phyloP scores from a whole-genome alignment of 2,329 filamentous ascomycete species.

The Teratosphaeria destructans region DNA sequence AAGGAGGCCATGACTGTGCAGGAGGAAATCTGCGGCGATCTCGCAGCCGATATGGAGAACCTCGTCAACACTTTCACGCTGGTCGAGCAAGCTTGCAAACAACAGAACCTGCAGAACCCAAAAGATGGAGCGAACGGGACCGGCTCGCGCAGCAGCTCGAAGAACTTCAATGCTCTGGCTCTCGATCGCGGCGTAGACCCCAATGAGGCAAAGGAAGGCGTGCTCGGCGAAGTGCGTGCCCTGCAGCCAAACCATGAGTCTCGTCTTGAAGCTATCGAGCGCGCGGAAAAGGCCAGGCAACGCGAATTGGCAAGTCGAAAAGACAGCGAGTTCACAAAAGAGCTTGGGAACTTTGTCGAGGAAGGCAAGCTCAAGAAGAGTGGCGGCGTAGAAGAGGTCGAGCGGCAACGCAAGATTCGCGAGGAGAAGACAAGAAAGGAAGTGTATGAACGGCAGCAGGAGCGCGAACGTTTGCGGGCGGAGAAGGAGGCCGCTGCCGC shows the following conservation, averaged over 20 bases:
- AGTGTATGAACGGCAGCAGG: conserved; percentile 47
- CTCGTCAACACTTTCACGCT: conserved; percentile 86
- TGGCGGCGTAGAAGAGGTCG: conserved; percentile 87
- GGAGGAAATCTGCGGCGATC: conserved; percentile 84
- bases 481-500: conserved; percentile 34
- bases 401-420: conserved; percentile 70
- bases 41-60: conserved; percentile 92
- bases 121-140: conserved; percentile 10
- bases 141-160: conserved; percentile 26
- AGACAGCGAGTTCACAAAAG: conserved; percentile 70
- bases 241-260: conserved; percentile 90
- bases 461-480: conserved; percentile 30
- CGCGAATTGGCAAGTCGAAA: conserved; percentile 72
- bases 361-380: conserved; percentile 93
- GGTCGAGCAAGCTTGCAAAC: conserved; percentile 95
- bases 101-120: conserved; percentile 69
- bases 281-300: conserved; percentile 84
- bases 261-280: conserved; percentile 86
- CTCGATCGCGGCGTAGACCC: conserved; percentile 53
- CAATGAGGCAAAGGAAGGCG: conserved; percentile 73
- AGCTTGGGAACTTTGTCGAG: conserved; percentile 74
- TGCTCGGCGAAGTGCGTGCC: conserved; percentile 86
- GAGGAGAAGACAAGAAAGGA: conserved; percentile 80
- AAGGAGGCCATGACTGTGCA: conserved; percentile 90
- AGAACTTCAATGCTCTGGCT: conserved; percentile 23